phyloP scores from a whole-genome alignment of 495 filamentous ascomycete species.

The Penicillium odoratum region DNA sequence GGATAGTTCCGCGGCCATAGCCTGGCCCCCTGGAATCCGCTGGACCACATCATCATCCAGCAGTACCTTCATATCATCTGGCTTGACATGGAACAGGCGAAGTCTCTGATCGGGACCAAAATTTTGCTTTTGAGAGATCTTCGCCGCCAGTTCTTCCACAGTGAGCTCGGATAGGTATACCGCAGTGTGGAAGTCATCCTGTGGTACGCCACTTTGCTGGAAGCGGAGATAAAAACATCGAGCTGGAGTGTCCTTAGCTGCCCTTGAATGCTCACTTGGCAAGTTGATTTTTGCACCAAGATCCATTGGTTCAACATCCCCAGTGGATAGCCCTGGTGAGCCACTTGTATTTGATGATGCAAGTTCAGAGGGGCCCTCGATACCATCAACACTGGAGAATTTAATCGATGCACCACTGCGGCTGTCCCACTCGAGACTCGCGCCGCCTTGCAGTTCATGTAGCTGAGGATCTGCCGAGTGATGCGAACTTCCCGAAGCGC shows the following conservation, averaged over 20 bases:
- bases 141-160: neutral
- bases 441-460: neutral
- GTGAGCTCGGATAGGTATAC: neutral
- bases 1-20: slow-evolving; percentile 4
- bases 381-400: neutral
- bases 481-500: neutral
- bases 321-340: neutral
- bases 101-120: neutral
- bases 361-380: neutral
- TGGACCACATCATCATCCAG: slow-evolving; percentile 10
- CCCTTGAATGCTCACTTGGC: no score
- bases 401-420: neutral
- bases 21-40: slow-evolving; percentile 5
- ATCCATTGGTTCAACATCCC: neutral
- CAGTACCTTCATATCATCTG: slow-evolving; percentile 1
- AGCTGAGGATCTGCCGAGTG: neutral
- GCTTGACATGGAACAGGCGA: slow-evolving; percentile 1
- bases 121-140: slow-evolving; percentile 3
- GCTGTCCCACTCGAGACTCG: neutral
- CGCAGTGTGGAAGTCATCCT: slow-evolving; percentile 1
- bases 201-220: neutral
- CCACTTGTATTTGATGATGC: neutral
- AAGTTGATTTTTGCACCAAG: neutral
- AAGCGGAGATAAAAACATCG: neutral
- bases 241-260: neutral